A percentile compares a stretch with the other conserved stretches of the same genome.
Conservation (phyloP, 768 basidiomycete species). For the Daedaleopsis sinensis region DNA sequence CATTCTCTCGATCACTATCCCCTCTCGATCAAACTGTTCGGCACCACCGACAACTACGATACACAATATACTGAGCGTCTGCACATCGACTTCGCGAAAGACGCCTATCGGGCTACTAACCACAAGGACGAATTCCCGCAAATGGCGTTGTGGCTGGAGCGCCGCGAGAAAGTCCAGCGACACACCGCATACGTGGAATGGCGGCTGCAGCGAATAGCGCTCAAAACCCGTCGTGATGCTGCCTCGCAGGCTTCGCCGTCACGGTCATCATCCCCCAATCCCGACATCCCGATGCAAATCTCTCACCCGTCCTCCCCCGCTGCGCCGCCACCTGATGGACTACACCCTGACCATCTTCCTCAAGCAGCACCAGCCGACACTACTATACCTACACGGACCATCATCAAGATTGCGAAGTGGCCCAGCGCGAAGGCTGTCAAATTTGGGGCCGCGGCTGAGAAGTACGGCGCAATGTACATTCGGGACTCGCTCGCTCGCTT, state of each 20-base stretch:
- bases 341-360: no score
- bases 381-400: no score
- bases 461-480: neutral
- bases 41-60: slow-evolving; percentile 27
- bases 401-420: neutral
- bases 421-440: neutral
- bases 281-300: no score
- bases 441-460: neutral
- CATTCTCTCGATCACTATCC: slow-evolving; percentile 25
- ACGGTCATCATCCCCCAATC: no score
- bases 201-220: no score
- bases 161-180: slow-evolving; percentile 14
- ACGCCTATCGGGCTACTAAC: slow-evolving; percentile 25
- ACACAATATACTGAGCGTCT: slow-evolving; percentile 33
- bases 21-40: slow-evolving; percentile 17
- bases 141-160: slow-evolving; percentile 20
- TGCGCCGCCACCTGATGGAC: neutral
- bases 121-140: slow-evolving; percentile 19
- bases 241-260: no score
- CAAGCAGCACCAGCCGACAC: no score
- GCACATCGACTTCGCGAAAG: slow-evolving; percentile 48
- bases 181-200: slow-evolving; percentile 14
- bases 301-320: no score
- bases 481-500: no score
- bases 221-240: no score